Conservation (phyloP, 495 filamentous ascomycete genomes). For the Achaetomiella virescens region DNA sequence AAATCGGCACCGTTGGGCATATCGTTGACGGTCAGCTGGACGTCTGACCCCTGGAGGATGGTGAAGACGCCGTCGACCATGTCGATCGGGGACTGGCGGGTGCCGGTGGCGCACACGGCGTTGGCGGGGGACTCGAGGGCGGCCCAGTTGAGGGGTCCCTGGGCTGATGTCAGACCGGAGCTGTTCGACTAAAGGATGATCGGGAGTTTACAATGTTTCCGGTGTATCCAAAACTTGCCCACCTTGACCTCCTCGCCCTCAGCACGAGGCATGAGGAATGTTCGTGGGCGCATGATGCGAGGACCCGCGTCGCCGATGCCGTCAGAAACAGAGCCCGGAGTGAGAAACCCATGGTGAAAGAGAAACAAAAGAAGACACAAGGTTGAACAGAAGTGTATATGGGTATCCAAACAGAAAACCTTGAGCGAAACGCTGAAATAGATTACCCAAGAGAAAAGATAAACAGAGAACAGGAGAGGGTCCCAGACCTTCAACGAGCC, state of each 20-base stretch:
- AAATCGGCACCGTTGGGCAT: conserved; percentile 42
- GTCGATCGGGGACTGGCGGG: conserved; percentile 58
- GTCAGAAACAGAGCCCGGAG: conserved; percentile 17
- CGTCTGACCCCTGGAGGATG: conserved; percentile 35
- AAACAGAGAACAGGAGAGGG: conserved; percentile 13
- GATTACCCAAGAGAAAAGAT: not conserved
- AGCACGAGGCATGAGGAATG: conserved; percentile 31
- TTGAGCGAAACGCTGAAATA: not conserved
- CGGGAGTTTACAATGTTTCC: conserved; percentile 26
- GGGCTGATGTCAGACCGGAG: not conserved
- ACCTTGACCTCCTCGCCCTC: conserved; percentile 29
- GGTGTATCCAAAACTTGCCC: conserved; percentile 45
- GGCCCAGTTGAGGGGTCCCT: conserved; percentile 56
- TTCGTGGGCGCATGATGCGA: conserved; percentile 27
- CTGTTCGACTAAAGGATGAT: no score
- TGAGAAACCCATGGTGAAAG: conserved; percentile 10
- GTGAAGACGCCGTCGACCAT: conserved; percentile 38
- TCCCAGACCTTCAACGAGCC: conserved; percentile 22
- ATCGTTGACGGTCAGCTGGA: conserved; percentile 28
- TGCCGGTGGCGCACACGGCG: conserved; percentile 46
- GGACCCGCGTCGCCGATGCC: conserved; percentile 24
- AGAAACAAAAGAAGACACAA: not conserved
- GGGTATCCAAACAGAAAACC: not conserved
- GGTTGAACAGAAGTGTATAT: not conserved
- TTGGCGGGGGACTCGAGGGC: conserved; percentile 41